Evolutionary conservation across 129 eudicot species (phyloP).

Genomic region (Smallanthus sonchifolius): DNA sequence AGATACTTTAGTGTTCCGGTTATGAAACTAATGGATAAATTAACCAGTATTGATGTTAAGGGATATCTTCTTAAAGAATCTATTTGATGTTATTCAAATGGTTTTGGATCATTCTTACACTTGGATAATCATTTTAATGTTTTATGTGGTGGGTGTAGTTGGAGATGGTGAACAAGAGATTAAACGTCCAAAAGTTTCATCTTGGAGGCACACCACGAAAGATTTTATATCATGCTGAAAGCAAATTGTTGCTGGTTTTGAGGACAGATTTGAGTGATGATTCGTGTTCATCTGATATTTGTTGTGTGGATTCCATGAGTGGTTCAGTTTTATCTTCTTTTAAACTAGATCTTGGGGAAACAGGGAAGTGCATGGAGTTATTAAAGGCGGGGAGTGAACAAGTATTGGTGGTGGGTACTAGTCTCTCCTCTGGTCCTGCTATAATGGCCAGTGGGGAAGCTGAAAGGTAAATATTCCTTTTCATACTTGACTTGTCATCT

Average conservation of each 20-base stretch:
- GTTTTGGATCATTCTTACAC: background rate
- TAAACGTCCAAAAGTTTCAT: conserved; percentile 93
- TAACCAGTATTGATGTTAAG: background rate
- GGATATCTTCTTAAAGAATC: background rate
- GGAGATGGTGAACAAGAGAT: conserved; percentile 90
- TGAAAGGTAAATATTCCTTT: conserved; percentile 55
- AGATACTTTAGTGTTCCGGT: background rate
- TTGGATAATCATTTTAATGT: background rate
- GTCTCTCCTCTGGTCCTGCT: conserved; percentile 89
- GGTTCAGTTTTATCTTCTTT: conserved; percentile 83
- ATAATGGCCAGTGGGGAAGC: conserved; percentile 99
- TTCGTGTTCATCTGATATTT: conserved; percentile 75
- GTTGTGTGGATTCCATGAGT: conserved; percentile 84
- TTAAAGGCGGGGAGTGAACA: conserved; percentile 72
- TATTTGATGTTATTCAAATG: background rate
- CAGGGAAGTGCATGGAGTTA: conserved; percentile 87
- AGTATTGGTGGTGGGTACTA: conserved; percentile 86
- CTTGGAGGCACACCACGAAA: conserved; percentile 95
- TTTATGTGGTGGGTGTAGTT: conserved; percentile 45
- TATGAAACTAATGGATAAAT: background rate
- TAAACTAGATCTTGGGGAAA: conserved; percentile 83
- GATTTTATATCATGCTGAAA: conserved; percentile 80
- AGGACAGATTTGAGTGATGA: conserved; percentile 79
- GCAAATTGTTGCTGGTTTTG: conserved; percentile 77
- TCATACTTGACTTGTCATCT: background rate